Percentiles rank a stretch among this genome's conserved stretches.
Evolutionary conservation across 768 basidiomycete genomes (phyloP).

Genomic region (Tephrocybe rancida): DNA sequence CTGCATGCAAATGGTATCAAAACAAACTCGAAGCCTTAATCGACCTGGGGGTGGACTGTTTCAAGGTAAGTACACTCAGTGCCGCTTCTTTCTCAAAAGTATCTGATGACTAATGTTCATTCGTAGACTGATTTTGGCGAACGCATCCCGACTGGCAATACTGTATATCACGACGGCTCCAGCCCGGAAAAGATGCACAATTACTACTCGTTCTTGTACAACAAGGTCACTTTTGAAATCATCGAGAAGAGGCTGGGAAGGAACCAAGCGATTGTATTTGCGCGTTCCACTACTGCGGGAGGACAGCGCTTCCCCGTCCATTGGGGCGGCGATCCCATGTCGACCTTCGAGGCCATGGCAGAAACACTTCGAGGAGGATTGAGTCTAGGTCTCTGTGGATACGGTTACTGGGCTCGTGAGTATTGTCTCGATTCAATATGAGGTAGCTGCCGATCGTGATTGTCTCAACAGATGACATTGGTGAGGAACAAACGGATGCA

Average conservation of each 20-base stretch:
- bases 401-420: slow-evolving; percentile 43
- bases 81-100: slow-evolving; percentile 23
- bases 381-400: slow-evolving; percentile 43
- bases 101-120: neutral
- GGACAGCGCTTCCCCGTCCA: slow-evolving; percentile 44
- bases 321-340: slow-evolving; percentile 50
- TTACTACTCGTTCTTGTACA: slow-evolving; percentile 30
- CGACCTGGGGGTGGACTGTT: slow-evolving; percentile 43
- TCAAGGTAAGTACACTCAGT: slow-evolving; percentile 30
- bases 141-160: slow-evolving; percentile 42
- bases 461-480: slow-evolving; percentile 40
- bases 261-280: slow-evolving; percentile 45
- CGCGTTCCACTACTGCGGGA: slow-evolving; percentile 47
- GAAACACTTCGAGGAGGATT: slow-evolving; percentile 48
- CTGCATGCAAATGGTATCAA: slow-evolving; percentile 46
- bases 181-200: slow-evolving; percentile 28
- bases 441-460: neutral
- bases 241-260: slow-evolving; percentile 38
- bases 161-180: slow-evolving; percentile 26
- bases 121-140: slow-evolving; percentile 32
- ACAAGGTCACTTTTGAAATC: slow-evolving; percentile 43
- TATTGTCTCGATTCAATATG: neutral
- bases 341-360: slow-evolving; percentile 50
- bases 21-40: slow-evolving; percentile 38
- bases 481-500: slow-evolving; percentile 25